These are phyloP conservation scores for Neurospora sp. DNA, from an alignment of 495 filamentous ascomycete genomes.

Conservation along the genomic window DNA sequence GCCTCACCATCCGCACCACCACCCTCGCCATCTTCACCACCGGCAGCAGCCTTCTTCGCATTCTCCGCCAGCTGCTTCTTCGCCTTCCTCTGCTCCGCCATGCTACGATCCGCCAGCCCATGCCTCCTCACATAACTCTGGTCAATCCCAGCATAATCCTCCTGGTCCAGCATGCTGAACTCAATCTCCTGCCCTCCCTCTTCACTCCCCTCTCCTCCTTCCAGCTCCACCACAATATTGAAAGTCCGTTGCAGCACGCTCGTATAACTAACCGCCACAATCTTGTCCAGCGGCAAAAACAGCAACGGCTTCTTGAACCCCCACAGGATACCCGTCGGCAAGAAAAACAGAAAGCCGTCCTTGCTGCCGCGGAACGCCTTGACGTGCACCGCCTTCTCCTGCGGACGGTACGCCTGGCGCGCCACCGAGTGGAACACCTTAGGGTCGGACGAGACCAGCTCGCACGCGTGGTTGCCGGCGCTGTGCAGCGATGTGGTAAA, in stretches of 20 bases:
- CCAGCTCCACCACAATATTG: constrained; percentile 70
- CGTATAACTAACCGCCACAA: constrained; percentile 79
- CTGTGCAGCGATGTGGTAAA: constrained; percentile 51
- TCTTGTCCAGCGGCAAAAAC: constrained; percentile 70
- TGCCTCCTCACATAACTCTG: constrained; percentile 65
- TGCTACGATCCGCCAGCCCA: constrained; percentile 76
- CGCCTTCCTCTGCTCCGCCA: constrained; percentile 80
- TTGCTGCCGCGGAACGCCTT: constrained; percentile 89
- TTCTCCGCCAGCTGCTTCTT: constrained; percentile 49
- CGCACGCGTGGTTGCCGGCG: constrained; percentile 40
- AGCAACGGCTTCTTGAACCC: constrained; percentile 91
- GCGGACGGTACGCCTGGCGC: constrained; percentile 75
- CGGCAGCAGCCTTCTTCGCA: constrained; percentile 35
- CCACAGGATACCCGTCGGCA: constrained; percentile 79
- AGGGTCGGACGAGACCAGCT: constrained; percentile 58
- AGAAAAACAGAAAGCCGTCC: constrained; percentile 88
- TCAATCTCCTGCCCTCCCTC: constrained; percentile 56
- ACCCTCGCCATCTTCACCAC: constrained; percentile 37
- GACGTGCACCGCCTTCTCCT: constrained; percentile 83
- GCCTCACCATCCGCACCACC: constrained; percentile 34
- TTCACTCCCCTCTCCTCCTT: constrained; percentile 27
- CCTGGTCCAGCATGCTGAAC: constrained; percentile 81
- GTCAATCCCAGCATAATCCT: constrained; percentile 75
- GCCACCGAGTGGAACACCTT: constrained; percentile 68
- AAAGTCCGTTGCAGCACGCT: constrained; percentile 87